Evolutionary conservation across 345 rosid genomes (phyloP).

Genomic region (Citrus cavaleriei): DNA sequence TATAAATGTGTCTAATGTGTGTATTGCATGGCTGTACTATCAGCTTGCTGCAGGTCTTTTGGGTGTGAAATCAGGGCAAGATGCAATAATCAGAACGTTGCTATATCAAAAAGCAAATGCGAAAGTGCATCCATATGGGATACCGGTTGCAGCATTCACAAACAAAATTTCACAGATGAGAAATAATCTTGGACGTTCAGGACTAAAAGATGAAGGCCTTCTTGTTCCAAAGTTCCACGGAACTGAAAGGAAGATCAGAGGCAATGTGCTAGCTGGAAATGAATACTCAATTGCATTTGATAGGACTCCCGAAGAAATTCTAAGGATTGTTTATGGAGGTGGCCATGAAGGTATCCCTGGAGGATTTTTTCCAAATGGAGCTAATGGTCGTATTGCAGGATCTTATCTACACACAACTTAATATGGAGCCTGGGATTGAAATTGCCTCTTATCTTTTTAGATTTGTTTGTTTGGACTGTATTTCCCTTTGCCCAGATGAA

Average conservation of each 20-base stretch:
- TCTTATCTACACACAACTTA: constrained; percentile 1
- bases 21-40: not conserved
- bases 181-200: constrained; percentile 26
- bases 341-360: constrained; percentile 30
- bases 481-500: not conserved
- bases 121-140: constrained; percentile 33
- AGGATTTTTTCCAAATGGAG: constrained; percentile 40
- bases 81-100: constrained; percentile 62
- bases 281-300: constrained; percentile 21
- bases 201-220: constrained; percentile 42
- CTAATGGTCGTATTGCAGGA: constrained; percentile 27
- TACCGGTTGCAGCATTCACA: constrained; percentile 46
- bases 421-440: not conserved
- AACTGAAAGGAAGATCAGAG: constrained; percentile 26
- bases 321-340: constrained; percentile 33
- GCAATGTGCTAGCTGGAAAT: constrained; percentile 42
- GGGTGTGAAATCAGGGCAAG: constrained; percentile 81
- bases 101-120: constrained; percentile 32
- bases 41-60: constrained; percentile 78
- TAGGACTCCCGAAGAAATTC: constrained; percentile 28
- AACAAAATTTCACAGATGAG: constrained; percentile 25
- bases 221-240: constrained; percentile 19
- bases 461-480: not conserved
- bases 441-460: not conserved
- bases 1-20: not conserved